phyloP scores from a whole-genome alignment of 2,329 filamentous ascomycete species.

The Ceratocystis smalleyi region DNA sequence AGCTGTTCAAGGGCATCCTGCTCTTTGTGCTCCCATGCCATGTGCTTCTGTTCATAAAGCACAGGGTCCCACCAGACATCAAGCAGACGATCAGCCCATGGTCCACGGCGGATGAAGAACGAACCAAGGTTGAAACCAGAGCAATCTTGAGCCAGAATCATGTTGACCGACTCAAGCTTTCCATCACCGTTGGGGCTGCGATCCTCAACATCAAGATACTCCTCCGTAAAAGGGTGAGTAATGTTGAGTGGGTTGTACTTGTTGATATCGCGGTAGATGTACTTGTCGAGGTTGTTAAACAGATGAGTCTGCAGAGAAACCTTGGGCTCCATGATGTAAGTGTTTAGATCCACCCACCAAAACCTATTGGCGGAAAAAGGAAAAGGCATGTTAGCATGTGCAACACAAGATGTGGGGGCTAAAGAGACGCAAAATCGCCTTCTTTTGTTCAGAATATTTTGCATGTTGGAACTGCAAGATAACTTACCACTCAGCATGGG shows the following conservation, averaged over 20 bases:
- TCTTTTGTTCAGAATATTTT: too few relatives aligned
- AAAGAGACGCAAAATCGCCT: neutral
- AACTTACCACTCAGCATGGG: constrained; percentile 82
- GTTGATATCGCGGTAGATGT: constrained; percentile 91
- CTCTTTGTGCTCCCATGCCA: constrained; percentile 98
- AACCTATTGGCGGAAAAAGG: constrained; percentile 53
- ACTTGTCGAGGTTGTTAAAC: constrained; percentile 59
- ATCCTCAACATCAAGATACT: constrained; percentile 61
- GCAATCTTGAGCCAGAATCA: constrained; percentile 86
- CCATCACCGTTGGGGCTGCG: constrained; percentile 64
- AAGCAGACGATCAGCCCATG: constrained; percentile 79
- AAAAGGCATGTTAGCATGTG: neutral
- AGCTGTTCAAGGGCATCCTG: constrained; percentile 89
- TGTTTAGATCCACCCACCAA: constrained; percentile 98
- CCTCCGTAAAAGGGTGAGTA: constrained; percentile 58
- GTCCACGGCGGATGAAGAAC: constrained; percentile 74
- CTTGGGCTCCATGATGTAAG: constrained; percentile 90
- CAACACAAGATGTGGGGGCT: neutral
- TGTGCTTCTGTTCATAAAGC: constrained; percentile 93
- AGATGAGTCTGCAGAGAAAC: constrained; percentile 83
- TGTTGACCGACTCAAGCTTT: constrained; percentile 61
- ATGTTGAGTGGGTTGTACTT: constrained; percentile 91
- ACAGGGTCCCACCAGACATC: constrained; percentile 99
- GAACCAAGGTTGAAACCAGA: constrained; percentile 91
- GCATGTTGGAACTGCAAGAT: neutral